Base-by-base conservation (phyloP, 1,284 basidiomycete genomes). In the Moesziomyces aphidis region DNA sequence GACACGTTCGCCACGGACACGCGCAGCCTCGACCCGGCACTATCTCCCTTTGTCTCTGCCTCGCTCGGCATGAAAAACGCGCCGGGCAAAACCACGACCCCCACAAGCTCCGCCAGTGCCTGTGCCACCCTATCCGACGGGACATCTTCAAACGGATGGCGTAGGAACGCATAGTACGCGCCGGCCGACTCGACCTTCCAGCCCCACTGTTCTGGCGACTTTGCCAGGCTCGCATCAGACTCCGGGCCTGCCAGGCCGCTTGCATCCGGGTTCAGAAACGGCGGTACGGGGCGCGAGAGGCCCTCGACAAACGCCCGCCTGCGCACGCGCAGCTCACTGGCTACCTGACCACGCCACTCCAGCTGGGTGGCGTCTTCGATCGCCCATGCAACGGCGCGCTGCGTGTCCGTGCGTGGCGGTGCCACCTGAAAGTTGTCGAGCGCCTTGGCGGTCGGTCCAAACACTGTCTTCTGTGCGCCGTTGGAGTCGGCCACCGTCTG, bases 401-500 rank as follows among this genome's bases (percentile, higher is more conserved):
- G 73, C 4, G 74, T 69, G 50, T 76, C 66, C 42, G 59, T 69
- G 19, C 69, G 59, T 9, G 80, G 70, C 17, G 78, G 71, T 24
- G 64, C 64, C 31, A 78, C 76, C 71, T 89, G 88, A 53, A 94
- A 87, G 75, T 90, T 92, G 85, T 95, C 94, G 15, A 92, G 88
- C 17, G 91, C 88, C 13, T 89, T 93, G 46, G 86, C 87, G 42
- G 92, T 55, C 3, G 76, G 77, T 3, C 80, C 80, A 34, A 78
- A 79, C 10, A 50, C n/a, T 34, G 61, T 49, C 24, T 49, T 78
- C 15, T 89, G 85, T 6, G 85, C 72, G 0, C 63, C 74, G 1
- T 26, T 13, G 0, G 31, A 50, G n/a, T 62, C 57, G 8, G 45
- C 53, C 21, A 42, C 44, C 23, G 24, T 50, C 22, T 67, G 70